Conservation (phyloP, 1,284 basidiomycete species). For the Gymnopus androsaceus region DNA sequence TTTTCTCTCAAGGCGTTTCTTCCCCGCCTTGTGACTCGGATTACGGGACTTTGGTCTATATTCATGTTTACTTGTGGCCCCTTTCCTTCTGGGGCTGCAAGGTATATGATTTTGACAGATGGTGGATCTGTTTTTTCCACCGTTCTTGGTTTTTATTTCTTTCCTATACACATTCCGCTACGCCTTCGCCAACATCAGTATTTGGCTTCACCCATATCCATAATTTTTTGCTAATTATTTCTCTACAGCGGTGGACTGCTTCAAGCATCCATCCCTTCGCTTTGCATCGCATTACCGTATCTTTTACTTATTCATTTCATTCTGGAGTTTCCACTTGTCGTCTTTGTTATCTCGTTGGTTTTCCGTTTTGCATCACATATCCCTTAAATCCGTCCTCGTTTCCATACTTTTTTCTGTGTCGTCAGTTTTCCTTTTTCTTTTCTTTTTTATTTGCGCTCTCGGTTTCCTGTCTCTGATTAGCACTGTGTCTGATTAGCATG, state of each 20-base stretch:
- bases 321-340: background rate
- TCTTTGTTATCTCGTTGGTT: constrained; percentile 1
- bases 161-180: background rate
- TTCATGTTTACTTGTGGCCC: background rate
- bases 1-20: background rate
- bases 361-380: background rate
- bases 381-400: background rate
- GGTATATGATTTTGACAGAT: background rate
- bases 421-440: background rate
- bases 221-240: background rate
- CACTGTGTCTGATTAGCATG: background rate
- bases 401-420: background rate
- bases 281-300: background rate
- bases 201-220: background rate
- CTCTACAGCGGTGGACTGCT: background rate
- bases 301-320: background rate
- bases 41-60: constrained; percentile 7
- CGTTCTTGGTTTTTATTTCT: background rate
- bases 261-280: background rate
- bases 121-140: background rate
- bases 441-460: background rate
- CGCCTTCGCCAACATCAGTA: background rate
- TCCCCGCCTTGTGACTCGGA: constrained; percentile 7
- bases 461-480: constrained; percentile 1
- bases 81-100: background rate